Conservation (phyloP, 306 rosid genomes). For the Begonia fuchsioides region DNA sequence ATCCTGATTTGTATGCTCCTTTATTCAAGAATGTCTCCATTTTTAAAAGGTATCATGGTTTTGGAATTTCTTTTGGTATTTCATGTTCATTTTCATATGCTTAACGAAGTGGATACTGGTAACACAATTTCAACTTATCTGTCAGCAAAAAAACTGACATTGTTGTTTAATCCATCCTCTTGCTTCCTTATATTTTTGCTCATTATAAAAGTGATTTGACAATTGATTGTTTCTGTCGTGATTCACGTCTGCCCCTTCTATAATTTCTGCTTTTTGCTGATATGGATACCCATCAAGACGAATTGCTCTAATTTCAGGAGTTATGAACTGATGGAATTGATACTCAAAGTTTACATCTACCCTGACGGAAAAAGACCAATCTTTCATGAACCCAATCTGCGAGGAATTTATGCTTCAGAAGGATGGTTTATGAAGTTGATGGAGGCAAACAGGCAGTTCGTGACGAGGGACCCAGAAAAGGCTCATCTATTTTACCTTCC, state of each 20-base stretch:
- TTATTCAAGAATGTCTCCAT: constrained; percentile 54
- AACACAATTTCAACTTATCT: too few species aligned
- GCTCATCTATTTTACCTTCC: constrained; percentile 96
- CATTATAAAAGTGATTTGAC: too few species aligned
- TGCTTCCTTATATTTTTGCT: too few species aligned
- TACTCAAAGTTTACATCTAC: constrained; percentile 75
- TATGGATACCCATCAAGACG: too few species aligned
- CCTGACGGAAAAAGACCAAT: constrained; percentile 75
- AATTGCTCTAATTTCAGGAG: constrained; percentile 41
- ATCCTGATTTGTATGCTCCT: constrained; percentile 57
- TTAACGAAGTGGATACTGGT: too few species aligned
- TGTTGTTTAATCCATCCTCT: too few species aligned
- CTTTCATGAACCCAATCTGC: constrained; percentile 69
- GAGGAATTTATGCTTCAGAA: constrained; percentile 96
- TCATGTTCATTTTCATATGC: too few species aligned
- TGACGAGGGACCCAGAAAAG: constrained; percentile 68
- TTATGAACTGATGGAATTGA: constrained; percentile 78
- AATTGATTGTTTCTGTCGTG: too few species aligned
- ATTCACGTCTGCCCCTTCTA: too few species aligned
- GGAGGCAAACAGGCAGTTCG: constrained; percentile 70
- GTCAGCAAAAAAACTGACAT: too few species aligned
- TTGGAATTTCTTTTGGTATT: neutral
- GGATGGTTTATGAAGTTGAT: constrained; percentile 95
- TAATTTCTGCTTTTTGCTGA: too few species aligned
- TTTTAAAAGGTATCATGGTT: constrained; percentile 55